Evolutionary conservation across 495 filamentous ascomycete species (phyloP), one percentile per base, ranked within the genome.

Genomic region (Penicillium tannophilum): DNA sequence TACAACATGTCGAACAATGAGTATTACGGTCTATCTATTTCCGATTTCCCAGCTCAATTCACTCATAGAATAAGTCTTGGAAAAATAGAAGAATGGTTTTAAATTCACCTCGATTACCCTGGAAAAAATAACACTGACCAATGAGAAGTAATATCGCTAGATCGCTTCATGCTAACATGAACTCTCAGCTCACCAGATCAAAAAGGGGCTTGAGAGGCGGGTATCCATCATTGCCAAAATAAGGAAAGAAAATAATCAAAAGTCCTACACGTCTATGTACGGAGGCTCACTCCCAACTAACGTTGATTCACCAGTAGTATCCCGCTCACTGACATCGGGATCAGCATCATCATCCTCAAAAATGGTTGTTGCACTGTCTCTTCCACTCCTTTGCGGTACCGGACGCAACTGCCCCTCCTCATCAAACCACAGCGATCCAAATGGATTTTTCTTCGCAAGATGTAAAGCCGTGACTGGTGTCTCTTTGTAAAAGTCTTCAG

Each of bases 351-450:
- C 55, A 24, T 58, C 55, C 6, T 55, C 55, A 43, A 64, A 39
- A 55, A 64, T 66, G 12, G 61, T 31, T 3, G 70, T 68, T 17
- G 55, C 54, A 14, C 69, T 72, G 14, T 61, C 56, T 28, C 61
- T 59, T 24, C 59, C 42, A 14, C 48, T 63, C 4, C 50, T 16
- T 19, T 54, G 52, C 3, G 47, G 30, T 1, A 45, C 28, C 24
- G 58, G 54, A 6, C 54, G 55, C 26, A 72, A 30, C 17, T 63
- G 45, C 8, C 65, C 67, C 6, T 63, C 44, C 6, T 61, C 55
- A 35, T 67, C 63, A 52, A 68, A 69, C 70, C 63, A 69, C n/a
- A 61, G 36, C 12, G 46, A 44, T 2, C 58, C 61, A 23, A 71
- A 59, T 3, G 70, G 64, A 17, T 67, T 68, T 36, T 63, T 66